Conservation (phyloP, 2,329 filamentous ascomycete species). For the Nannizziopsis barbatae region DNA sequence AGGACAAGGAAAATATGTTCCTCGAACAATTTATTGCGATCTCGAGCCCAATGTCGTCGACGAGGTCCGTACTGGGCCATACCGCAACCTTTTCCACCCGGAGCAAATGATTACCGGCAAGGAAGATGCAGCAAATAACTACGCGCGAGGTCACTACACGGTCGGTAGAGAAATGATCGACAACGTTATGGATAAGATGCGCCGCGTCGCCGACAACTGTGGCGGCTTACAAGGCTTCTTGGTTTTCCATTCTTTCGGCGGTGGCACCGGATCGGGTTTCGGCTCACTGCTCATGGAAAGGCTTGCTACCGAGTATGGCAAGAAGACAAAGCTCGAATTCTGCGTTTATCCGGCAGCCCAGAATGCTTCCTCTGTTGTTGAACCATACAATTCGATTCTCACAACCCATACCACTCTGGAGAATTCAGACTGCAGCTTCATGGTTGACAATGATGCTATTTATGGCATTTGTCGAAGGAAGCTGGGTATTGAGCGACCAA, state of each 20-base stretch:
- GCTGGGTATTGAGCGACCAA: constrained; percentile 53
- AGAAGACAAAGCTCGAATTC: constrained; percentile 59
- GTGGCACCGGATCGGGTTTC: constrained; percentile 57
- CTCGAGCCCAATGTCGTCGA: constrained; percentile 99
- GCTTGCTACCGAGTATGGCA: constrained; percentile 53
- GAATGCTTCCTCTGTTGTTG: constrained; percentile 55
- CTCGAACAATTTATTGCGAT: constrained; percentile 98
- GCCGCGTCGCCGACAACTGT: constrained; percentile 95
- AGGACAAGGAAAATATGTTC: constrained; percentile 99
- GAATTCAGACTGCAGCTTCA: constrained; percentile 57
- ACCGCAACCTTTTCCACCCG: constrained; percentile 94
- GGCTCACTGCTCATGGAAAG: constrained; percentile 54
- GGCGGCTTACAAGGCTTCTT: constrained; percentile 95
- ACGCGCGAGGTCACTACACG: constrained; percentile 98
- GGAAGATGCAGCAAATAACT: constrained; percentile 99
- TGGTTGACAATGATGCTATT: constrained; percentile 58
- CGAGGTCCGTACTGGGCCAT: constrained; percentile 94
- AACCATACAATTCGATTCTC: constrained; percentile 54
- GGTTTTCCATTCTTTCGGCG: constrained; percentile 58
- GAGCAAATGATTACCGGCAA: constrained; percentile 99
- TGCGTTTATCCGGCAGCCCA: constrained; percentile 54
- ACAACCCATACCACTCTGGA: constrained; percentile 52
- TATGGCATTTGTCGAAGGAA: constrained; percentile 57
- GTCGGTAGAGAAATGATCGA: constrained; percentile 99
- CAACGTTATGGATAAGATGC: constrained; percentile 93